A percentile compares a stretch with the other conserved stretches of the same genome.
Evolutionary conservation across 2,329 filamentous ascomycete genomes (phyloP).

Genomic region (Colletotrichum liaoningense): DNA sequence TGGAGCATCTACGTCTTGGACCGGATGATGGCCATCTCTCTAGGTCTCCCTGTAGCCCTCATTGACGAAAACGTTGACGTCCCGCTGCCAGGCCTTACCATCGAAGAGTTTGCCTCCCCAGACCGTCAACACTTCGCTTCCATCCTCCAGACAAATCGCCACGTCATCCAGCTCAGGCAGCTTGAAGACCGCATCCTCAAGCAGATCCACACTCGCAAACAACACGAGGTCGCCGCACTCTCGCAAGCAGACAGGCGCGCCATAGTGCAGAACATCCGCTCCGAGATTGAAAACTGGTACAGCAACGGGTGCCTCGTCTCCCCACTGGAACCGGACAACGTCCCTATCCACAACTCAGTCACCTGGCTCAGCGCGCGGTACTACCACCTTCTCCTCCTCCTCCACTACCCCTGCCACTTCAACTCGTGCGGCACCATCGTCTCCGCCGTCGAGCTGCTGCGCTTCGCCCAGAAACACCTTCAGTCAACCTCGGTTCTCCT

Average conservation of each 20-base stretch:
- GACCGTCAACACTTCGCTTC: constrained; percentile 51
- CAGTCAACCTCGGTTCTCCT: constrained; percentile 54
- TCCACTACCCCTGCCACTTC: constrained; percentile 56
- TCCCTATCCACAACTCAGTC: constrained; percentile 57
- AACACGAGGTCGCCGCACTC: constrained; percentile 43
- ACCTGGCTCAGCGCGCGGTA: constrained; percentile 57
- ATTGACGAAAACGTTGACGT: constrained; percentile 52
- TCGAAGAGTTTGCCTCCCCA: constrained; percentile 56
- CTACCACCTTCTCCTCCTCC: constrained; percentile 55
- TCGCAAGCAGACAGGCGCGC: constrained; percentile 46
- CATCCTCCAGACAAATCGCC: constrained; percentile 56
- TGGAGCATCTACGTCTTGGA: constrained; percentile 60
- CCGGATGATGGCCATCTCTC: constrained; percentile 56
- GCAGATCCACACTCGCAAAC: constrained; percentile 48
- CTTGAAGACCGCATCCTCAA: constrained; percentile 54
- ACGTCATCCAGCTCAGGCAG: constrained; percentile 57
- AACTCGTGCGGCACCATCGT: constrained; percentile 47
- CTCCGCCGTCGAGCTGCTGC: constrained; percentile 47
- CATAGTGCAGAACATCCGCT: constrained; percentile 48
- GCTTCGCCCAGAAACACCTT: constrained; percentile 54
- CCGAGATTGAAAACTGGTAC: constrained; percentile 60
- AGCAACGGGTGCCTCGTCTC: constrained; percentile 57
- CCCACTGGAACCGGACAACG: constrained; percentile 54
- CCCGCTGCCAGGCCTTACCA: constrained; percentile 55
- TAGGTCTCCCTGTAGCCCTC: constrained; percentile 53